Evolutionary conservation across 2,329 filamentous ascomycete species (phyloP).

Genomic region (Aspergillus nomiae): DNA sequence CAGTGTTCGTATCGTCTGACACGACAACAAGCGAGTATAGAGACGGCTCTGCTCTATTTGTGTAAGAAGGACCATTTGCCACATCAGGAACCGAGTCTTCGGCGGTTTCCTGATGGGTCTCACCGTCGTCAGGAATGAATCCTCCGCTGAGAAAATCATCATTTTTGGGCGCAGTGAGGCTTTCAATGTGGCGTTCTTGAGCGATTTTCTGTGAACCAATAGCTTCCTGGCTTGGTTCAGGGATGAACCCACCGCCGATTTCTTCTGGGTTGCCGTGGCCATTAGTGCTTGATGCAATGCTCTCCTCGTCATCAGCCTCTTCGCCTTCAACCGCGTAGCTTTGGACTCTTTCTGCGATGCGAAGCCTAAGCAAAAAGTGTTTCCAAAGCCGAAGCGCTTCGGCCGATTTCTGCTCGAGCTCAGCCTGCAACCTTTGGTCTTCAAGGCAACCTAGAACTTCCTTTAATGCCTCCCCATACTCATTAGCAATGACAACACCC

Average conservation of each 20-base stretch:
- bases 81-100: neutral
- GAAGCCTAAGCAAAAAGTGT: slow-evolving; percentile 62
- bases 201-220: neutral
- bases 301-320: slow-evolving; percentile 39
- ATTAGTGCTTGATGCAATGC: slow-evolving; percentile 35
- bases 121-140: slow-evolving; percentile 21
- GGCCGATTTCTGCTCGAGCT: slow-evolving; percentile 56
- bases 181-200: neutral
- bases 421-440: slow-evolving; percentile 65
- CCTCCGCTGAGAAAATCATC: slow-evolving; percentile 21
- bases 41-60: neutral
- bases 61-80: neutral
- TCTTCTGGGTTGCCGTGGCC: slow-evolving; percentile 26
- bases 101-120: neutral
- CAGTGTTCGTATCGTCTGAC: neutral
- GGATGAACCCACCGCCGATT: slow-evolving; percentile 42
- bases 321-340: slow-evolving; percentile 49
- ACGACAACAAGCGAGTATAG: slow-evolving; percentile 9
- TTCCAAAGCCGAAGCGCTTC: slow-evolving; percentile 60
- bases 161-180: neutral
- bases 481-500: slow-evolving; percentile 74
- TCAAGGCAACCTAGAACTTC: slow-evolving; percentile 69
- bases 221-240: slow-evolving; percentile 29
- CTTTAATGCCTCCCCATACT: slow-evolving; percentile 71
- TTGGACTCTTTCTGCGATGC: slow-evolving; percentile 73